Percentiles rank a stretch among this genome's conserved stretches.
Conservation (phyloP, 2,329 filamentous ascomycete genomes). For the Blastomyces percursus region DNA sequence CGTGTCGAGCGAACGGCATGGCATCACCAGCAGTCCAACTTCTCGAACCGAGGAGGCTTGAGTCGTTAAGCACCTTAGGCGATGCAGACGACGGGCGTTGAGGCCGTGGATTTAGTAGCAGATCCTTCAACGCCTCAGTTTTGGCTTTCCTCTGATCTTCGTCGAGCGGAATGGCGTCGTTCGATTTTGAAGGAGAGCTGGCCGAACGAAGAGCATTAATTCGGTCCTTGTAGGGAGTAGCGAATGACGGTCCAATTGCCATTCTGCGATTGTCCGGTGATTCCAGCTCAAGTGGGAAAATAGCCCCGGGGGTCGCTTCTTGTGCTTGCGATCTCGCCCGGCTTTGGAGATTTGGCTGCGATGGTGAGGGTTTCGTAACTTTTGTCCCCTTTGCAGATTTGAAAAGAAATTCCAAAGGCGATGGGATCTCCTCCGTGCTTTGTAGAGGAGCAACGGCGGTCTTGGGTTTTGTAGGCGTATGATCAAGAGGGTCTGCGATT, state of each 20-base stretch:
- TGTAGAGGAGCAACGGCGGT: constrained; percentile 20
- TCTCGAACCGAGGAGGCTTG: constrained; percentile 14
- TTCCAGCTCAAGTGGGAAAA: constrained; percentile 61
- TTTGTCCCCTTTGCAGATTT: constrained; percentile 61
- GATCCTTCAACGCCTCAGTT: constrained; percentile 35
- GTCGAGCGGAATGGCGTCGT: constrained; percentile 18
- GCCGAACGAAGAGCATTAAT: constrained; percentile 35
- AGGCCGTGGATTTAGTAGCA: constrained; percentile 34
- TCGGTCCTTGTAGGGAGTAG: constrained; percentile 43
- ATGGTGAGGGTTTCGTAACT: constrained; percentile 49
- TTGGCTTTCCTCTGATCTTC: constrained; percentile 35
- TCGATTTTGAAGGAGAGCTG: constrained; percentile 23
- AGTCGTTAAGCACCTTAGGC: constrained; percentile 17
- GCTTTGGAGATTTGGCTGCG: constrained; percentile 28
- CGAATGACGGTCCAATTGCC: constrained; percentile 55
- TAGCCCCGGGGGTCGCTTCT: constrained; percentile 41
- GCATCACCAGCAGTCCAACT: background rate
- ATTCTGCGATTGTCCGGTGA: constrained; percentile 41
- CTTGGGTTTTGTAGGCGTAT: constrained; percentile 37
- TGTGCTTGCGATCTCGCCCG: constrained; percentile 34
- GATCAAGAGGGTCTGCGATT: constrained; percentile 27
- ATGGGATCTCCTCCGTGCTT: constrained; percentile 45
- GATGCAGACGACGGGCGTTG: constrained; percentile 27
- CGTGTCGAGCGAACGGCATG: background rate
- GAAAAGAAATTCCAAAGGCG: constrained; percentile 84